Conservation (phyloP, 352 stramenopile genomes). For the Blastocystis sp. region DNA sequence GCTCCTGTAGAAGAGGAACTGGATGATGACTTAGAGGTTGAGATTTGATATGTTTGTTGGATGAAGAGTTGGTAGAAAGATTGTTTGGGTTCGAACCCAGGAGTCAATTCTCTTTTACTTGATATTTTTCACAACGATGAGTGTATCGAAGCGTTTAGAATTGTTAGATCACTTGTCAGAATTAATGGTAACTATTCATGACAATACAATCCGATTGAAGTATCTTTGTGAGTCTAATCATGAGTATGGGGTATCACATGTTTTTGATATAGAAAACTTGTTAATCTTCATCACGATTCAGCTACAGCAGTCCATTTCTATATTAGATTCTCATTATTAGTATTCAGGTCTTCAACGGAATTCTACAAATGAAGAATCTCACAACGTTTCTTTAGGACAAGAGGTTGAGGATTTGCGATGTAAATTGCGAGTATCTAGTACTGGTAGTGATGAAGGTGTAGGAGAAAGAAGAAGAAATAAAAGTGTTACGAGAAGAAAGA, state of each 20-base stretch:
- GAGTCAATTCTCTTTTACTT: conserved; percentile 16
- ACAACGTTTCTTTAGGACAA: no score
- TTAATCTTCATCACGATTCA: background rate
- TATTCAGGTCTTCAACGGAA: background rate
- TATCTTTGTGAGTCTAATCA: background rate
- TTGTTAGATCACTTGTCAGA: background rate
- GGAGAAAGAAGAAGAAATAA: conserved; percentile 1
- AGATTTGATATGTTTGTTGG: conserved; percentile 31
- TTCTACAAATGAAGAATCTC: background rate
- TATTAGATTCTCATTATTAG: background rate
- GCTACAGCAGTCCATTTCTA: background rate
- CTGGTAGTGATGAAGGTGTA: background rate
- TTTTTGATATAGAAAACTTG: background rate
- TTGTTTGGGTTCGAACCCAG: no score
- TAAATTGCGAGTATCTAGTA: background rate
- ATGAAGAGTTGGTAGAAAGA: background rate
- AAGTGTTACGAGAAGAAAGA: background rate
- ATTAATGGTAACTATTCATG: background rate
- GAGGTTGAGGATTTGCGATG: no score
- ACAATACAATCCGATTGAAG: background rate
- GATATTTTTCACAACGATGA: background rate
- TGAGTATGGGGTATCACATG: background rate
- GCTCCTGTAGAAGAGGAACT: conserved; percentile 57
- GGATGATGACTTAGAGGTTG: conserved; percentile 46
- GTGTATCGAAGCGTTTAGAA: background rate